Conservation (phyloP, 768 basidiomycete species). For the Crepidotus variabilis region DNA sequence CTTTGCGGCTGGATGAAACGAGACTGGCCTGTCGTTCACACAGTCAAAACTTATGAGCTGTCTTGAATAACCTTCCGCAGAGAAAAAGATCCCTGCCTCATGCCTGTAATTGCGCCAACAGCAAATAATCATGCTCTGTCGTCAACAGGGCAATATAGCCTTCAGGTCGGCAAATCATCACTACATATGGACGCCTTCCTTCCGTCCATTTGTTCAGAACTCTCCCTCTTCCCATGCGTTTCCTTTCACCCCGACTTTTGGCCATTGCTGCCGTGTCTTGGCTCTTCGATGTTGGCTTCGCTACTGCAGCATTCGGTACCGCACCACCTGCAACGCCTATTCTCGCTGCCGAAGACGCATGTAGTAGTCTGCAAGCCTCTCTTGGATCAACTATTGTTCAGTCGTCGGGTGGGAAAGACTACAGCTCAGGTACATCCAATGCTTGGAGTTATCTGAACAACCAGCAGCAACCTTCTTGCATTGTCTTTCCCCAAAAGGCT, state of each 20-base stretch:
- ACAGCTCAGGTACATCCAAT: conserved; percentile 14
- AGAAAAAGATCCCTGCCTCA: neutral
- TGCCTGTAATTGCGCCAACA: neutral
- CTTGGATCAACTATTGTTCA: conserved; percentile 23
- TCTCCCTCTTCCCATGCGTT: conserved; percentile 15
- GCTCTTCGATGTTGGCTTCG: conserved; percentile 9
- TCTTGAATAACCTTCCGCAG: neutral
- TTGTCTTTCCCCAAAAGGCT: conserved; percentile 29
- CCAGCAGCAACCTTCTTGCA: conserved; percentile 28
- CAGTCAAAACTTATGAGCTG: neutral
- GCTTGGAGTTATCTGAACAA: conserved; percentile 34
- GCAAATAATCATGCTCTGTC: neutral
- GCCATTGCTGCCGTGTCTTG: conserved; percentile 3
- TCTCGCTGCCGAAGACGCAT: conserved; percentile 1
- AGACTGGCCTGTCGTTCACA: neutral
- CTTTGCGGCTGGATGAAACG: neutral
- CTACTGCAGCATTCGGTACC: neutral
- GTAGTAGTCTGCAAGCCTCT: conserved; percentile 15
- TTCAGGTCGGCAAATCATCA: neutral
- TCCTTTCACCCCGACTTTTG: conserved; percentile 11
- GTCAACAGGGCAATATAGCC: neutral
- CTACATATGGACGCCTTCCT: neutral
- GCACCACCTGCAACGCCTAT: neutral
- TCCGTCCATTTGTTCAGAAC: neutral
- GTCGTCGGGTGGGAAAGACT: conserved; percentile 16